Base-by-base conservation (phyloP, 164 flowering plant genomes). In the Houttuynia cordata region DNA sequence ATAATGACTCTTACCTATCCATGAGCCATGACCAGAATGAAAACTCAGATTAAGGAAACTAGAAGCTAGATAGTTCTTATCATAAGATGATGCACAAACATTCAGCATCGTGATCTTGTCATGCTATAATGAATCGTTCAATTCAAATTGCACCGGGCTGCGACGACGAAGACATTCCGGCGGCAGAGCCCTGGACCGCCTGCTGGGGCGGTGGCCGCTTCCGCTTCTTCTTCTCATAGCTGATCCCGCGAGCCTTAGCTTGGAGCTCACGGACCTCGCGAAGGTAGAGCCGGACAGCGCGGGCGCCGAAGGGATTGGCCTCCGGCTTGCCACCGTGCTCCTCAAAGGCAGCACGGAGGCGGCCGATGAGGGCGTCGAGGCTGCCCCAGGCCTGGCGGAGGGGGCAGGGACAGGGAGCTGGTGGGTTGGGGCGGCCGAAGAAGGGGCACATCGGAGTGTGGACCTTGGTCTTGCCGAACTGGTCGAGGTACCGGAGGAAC, bases 321-420 rank as follows among this genome's bases (percentile, higher is more conserved):
- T 87, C 90, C 0, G 94, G 83, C 71, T 77, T 75, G 17, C 94
- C 94, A 0, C 94, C 94, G 57, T 87, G 70, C 70, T 87, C 94
- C 45, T 87, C 94, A 40, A 75, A 87, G 62, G 94, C 90, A 5
- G 94, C 90, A 0, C 94, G 72, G 30, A 86, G 88, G 40, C 94
- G 81, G 52, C 94, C 90, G 25, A 86, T 76, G 64, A 86, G 86
- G 8, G 93, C 89, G 57, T 86, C 93, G 8, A 86, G 93, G 79
- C 86, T 81, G 19, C 93, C 90, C 94, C 94, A 86, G 25, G 94
- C 94, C 54, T 86, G 94, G 41, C 90, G 86, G 45, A 87, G 88
- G 0, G 95, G 95, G 70, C 94, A 87, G 14, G 94, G 86, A 75
- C 94, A 87, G 0, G 94, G 88, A 1, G 81, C 86, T 0, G 94